These are phyloP conservation scores for Candida ficus DNA, from an alignment of 805 yeast species.

Conservation along the genomic window DNA sequence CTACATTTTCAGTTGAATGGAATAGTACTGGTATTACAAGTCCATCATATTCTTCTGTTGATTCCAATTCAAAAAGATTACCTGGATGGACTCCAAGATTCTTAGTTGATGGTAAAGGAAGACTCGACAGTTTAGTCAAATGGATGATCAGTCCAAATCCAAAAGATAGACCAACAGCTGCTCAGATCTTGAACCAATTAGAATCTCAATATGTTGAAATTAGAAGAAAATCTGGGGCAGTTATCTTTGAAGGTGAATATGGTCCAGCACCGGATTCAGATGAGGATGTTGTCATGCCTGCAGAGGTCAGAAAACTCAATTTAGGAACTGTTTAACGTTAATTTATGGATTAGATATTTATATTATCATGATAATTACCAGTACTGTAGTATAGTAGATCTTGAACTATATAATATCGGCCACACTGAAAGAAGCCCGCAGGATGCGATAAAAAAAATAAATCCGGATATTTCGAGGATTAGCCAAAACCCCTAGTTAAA, in stretches of 20 bases:
- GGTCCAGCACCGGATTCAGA: slow-evolving; percentile 66
- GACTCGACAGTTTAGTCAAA: slow-evolving; percentile 73
- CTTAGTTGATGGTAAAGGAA: slow-evolving; percentile 62
- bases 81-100: slow-evolving; percentile 89
- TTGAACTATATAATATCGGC: too few species aligned
- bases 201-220: slow-evolving; percentile 77
- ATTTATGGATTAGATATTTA: too few species aligned
- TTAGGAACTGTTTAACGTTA: too few species aligned
- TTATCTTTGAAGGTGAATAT: slow-evolving; percentile 91
- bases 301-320: slow-evolving; percentile 19
- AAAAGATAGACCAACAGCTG: slow-evolving; percentile 72
- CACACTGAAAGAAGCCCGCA: too few species aligned
- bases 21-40: slow-evolving; percentile 22
- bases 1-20: slow-evolving; percentile 21
- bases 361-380: too few species aligned
- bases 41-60: slow-evolving; percentile 26
- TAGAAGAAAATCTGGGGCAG: slow-evolving; percentile 86
- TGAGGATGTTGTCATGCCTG: slow-evolving; percentile 21
- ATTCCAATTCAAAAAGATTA: slow-evolving; percentile 27
- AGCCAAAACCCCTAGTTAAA: not conserved
- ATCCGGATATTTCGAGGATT: slow-evolving; percentile 5
- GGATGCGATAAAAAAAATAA: too few species aligned
- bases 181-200: slow-evolving; percentile 56
- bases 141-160: slow-evolving; percentile 91
- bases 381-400: too few species aligned